phyloP scores from a whole-genome alignment of 1,284 basidiomycete species.

The Stereum hirsutum region DNA sequence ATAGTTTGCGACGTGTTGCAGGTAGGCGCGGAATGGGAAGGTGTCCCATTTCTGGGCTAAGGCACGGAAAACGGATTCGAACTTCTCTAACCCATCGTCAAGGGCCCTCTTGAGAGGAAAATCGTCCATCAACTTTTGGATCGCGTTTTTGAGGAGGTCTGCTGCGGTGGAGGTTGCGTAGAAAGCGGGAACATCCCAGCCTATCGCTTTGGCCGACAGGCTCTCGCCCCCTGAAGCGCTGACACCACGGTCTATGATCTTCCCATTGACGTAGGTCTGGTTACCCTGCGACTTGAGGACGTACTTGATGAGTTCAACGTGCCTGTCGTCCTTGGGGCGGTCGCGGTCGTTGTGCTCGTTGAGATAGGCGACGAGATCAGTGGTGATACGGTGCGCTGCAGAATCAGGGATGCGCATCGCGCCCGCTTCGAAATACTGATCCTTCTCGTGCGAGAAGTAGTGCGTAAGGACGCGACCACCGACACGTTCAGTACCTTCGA shows the following conservation, averaged over 20 bases:
- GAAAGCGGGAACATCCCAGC: slow-evolving; percentile 7
- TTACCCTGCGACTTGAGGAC: slow-evolving; percentile 11
- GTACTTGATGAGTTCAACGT: slow-evolving; percentile 13
- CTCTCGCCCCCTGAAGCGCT: slow-evolving; percentile 2
- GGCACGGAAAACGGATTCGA: slow-evolving; percentile 12
- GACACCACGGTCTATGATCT: neutral
- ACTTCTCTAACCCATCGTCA: slow-evolving; percentile 12
- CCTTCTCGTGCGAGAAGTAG: slow-evolving; percentile 11
- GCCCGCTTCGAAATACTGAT: slow-evolving; percentile 16
- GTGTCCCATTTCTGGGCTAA: slow-evolving; percentile 11
- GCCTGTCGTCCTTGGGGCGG: slow-evolving; percentile 6
- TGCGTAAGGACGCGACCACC: slow-evolving; percentile 15
- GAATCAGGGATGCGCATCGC: slow-evolving; percentile 17
- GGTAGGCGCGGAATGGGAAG: slow-evolving; percentile 14
- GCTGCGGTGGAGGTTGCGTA: slow-evolving; percentile 7
- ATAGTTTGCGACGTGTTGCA: slow-evolving; percentile 8
- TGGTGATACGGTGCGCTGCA: slow-evolving; percentile 9
- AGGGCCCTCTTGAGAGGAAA: slow-evolving; percentile 13
- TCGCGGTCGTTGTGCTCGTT: neutral
- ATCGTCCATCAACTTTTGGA: slow-evolving; percentile 8
- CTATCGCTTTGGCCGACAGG: slow-evolving; percentile 5
- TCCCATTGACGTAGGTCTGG: slow-evolving; percentile 13
- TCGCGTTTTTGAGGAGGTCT: slow-evolving; percentile 11
- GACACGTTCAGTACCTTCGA: slow-evolving; percentile 11
- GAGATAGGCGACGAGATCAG: slow-evolving; percentile 11